Evolutionary conservation across 2,329 filamentous ascomycete genomes (phyloP).

Genomic region (Didymella segeticola): DNA sequence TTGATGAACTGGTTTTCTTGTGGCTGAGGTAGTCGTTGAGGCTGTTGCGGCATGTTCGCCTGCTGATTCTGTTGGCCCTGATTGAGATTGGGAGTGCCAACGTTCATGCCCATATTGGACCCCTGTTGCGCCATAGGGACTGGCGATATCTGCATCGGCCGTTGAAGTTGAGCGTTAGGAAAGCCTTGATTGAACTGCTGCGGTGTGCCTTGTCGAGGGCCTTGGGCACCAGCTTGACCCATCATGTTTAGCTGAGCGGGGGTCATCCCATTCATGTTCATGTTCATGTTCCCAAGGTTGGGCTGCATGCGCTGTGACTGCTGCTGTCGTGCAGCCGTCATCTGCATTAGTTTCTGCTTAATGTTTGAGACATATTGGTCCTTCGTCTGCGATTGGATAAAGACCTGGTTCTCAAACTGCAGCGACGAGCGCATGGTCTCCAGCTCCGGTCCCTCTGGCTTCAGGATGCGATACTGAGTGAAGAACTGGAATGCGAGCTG

Average conservation of each 20-base stretch:
- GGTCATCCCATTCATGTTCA: constrained; percentile 41
- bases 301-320: constrained; percentile 36
- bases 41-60: constrained; percentile 41
- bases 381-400: constrained; percentile 34
- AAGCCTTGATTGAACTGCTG: constrained; percentile 54
- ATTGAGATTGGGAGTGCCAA: constrained; percentile 30
- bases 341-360: constrained; percentile 38
- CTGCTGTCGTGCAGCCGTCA: constrained; percentile 40
- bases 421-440: constrained; percentile 40
- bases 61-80: constrained; percentile 42
- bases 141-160: constrained; percentile 59
- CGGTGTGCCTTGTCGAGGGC: constrained; percentile 48
- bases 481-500: constrained; percentile 43
- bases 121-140: constrained; percentile 50
- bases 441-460: constrained; percentile 37
- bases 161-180: constrained; percentile 57
- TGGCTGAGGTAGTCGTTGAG: constrained; percentile 27
- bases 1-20: constrained; percentile 46
- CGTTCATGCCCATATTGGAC: constrained; percentile 44
- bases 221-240: constrained; percentile 45
- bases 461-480: constrained; percentile 42
- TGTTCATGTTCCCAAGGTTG: constrained; percentile 33
- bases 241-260: constrained; percentile 46
- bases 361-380: constrained; percentile 41
- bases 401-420: constrained; percentile 38